Conservation (phyloP, 1,284 basidiomycete genomes). For the Testicularia cyperi region DNA sequence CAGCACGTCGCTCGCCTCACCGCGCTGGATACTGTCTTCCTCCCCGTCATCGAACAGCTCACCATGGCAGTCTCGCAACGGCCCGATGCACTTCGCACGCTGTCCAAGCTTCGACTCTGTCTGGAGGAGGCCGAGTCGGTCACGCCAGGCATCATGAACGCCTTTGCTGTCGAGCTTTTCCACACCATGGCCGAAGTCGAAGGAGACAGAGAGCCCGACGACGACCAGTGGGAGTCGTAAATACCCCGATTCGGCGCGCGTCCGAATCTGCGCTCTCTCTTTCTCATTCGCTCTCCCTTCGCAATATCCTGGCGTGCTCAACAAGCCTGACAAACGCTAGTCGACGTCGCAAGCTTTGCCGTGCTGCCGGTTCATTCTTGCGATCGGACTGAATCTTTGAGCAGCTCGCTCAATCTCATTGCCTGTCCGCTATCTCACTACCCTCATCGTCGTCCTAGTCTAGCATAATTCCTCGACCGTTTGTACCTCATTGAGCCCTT, state of each 20-base stretch:
- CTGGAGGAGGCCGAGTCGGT: constrained; percentile 46
- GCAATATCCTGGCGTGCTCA: too few relatives aligned
- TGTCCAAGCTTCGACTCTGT: constrained; percentile 34
- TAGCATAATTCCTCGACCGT: too few relatives aligned
- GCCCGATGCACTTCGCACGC: constrained; percentile 41
- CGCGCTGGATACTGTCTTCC: constrained; percentile 47
- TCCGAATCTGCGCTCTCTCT: background rate
- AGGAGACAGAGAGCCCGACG: constrained; percentile 32
- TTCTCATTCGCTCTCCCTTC: background rate
- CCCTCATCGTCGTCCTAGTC: too few relatives aligned
- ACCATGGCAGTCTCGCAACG: constrained; percentile 43
- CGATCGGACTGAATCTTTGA: too few relatives aligned
- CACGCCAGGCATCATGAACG: constrained; percentile 54
- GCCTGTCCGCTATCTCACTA: too few relatives aligned
- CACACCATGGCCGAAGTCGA: constrained; percentile 49
- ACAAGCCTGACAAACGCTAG: too few relatives aligned
- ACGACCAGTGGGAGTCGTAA: constrained; percentile 34
- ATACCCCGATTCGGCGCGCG: background rate
- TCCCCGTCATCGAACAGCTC: constrained; percentile 53
- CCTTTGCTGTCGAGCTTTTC: constrained; percentile 54
- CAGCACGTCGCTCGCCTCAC: constrained; percentile 28
- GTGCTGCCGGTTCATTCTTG: too few relatives aligned
- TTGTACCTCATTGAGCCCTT: too few relatives aligned
- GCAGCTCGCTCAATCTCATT: too few relatives aligned
- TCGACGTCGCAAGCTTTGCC: too few relatives aligned